phyloP scores from a whole-genome alignment of 2,329 filamentous ascomycete genomes.

The Neophaeococcomyces aloes region DNA sequence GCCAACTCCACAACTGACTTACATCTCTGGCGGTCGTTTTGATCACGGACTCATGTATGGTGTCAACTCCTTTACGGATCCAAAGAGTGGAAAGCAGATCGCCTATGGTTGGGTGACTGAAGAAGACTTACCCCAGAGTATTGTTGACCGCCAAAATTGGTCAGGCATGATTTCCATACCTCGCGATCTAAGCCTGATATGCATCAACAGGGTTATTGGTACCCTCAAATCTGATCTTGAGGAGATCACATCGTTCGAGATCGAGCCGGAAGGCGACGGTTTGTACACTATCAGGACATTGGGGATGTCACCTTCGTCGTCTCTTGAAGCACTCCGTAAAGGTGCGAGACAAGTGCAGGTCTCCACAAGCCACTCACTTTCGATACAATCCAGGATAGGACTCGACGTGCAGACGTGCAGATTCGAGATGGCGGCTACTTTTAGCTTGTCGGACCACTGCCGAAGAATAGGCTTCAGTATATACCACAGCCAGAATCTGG shows the following conservation, averaged over 20 bases:
- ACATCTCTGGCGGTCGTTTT: conserved; percentile 36
- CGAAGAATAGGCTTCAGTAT: conserved; percentile 25
- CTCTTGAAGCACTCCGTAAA: conserved; percentile 20
- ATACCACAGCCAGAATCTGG: conserved; percentile 21
- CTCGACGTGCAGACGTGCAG: conserved; percentile 14
- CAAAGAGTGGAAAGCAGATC: conserved; percentile 31
- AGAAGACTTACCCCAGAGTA: conserved; percentile 37
- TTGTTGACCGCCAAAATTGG: conserved; percentile 39
- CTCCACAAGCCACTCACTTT: conserved; percentile 6
- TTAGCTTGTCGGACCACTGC: conserved; percentile 23
- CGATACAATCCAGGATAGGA: conserved; percentile 18
- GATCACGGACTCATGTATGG: conserved; percentile 43
- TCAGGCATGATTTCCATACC: conserved; percentile 41
- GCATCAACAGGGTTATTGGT: conserved; percentile 28
- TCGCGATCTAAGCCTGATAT: conserved; percentile 34
- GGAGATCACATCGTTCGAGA: conserved; percentile 35
- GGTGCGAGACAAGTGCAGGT: conserved; percentile 8
- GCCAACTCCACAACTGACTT: conserved; percentile 23
- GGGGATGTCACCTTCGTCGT: conserved; percentile 26
- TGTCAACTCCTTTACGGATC: conserved; percentile 40
- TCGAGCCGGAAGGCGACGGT: conserved; percentile 15
- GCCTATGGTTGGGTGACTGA: conserved; percentile 44
- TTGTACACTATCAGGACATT: conserved; percentile 36
- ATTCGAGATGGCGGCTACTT: conserved; percentile 9
- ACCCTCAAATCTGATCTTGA: conserved; percentile 29